Base-by-base conservation (phyloP, 2,329 filamentous ascomycete genomes). In the Ophiocordyceps camponoti-rufipedis region DNA sequence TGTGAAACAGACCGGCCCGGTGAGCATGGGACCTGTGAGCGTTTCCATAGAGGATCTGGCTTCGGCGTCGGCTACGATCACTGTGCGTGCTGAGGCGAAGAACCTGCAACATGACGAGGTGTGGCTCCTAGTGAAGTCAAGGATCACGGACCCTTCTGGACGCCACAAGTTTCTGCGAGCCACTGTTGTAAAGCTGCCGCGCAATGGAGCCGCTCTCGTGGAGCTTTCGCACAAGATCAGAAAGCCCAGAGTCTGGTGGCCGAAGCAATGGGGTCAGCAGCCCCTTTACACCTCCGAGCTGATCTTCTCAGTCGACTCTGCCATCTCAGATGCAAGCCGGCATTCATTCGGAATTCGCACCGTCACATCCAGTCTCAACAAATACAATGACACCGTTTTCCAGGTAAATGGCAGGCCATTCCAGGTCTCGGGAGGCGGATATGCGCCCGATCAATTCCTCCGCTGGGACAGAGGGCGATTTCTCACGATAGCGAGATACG, bases 371-470 rank as follows among this genome's bases (percentile, higher is more conserved):
- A 51, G 57, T 3, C 52, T 79, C 2, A 75, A 75, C 53, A 44
- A 54, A 0, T 54, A 69, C 53, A 71, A 76, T 45, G 75, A 80
- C 51, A 72, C 66, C 0, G 55, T 65, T 0, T 80, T 78, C 53
- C 61, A 52, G 13, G 58, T 81, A 50, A 81, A 81, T 47, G 68
- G 65, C 0, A 50, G 69, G 4, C 68, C 68, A 0, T 80, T 81
- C 55, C 73, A 75, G 46, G 74, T 80, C 3, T 54, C 76, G 1
- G 77, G 77, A 2, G 74, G 65, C 1, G 77, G 77, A 0, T 80
- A 80, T 50, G 63, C 70, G 0, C 65, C 75, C 0, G 75, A 80
- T 53, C 70, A 80, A 47, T 80, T 80, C 54, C 58, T 80, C 5
- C 71, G 75, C 6, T 80, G 73, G 59, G 66, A 75, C 47, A 44